Base-by-base conservation (phyloP, 2,329 filamentous ascomycete species). In the Diaporthe helianthi region DNA sequence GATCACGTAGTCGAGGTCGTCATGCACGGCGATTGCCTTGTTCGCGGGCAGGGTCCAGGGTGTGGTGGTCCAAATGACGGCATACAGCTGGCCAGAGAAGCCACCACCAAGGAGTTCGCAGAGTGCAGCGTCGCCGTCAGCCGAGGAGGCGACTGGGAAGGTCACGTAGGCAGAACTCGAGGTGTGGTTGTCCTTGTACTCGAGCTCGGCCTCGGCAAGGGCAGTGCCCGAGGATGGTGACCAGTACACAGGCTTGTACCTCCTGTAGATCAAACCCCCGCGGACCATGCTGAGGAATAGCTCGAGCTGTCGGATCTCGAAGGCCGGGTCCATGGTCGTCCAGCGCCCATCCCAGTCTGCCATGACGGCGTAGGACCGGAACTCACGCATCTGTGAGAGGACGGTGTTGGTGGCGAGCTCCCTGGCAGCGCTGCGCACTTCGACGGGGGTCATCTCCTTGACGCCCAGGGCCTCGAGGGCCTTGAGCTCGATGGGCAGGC, bases 1-100 rank as follows among this genome's bases (percentile, higher is more conserved):
- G 24, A 97, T 79, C 4, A 85, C 84, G 78, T 98, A 99, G 52
- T 89, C 83, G 71, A 98, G 81, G 47, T 92, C 89, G 8, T 87
- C 83, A 74, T 93, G 89, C 44, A 98, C 86, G 2, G 93, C 94
- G 77, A 99, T 94, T 0, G 93, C 94, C 76, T 89, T 89, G 78
- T 99, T 99, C 2, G 95, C 94, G 0, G 96, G 95, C 6, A 99
- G 83, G 0, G 96, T 99, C 96, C 96, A 99, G 0, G 96, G 96
- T 0, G 96, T 99, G 0, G 96, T 99, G 2, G 96, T 99, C 96
- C 96, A 99, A 64, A 98, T 93, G n/a, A 96, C 86, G n/a, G 92
- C 93, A 77, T 86, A 91, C 13, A 98, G 76, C 6, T 83, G 81
- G 4, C 84, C 84, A 7, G 79, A 73, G 26, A 87, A 78, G 4